Evolutionary conservation across 345 rosid species (phyloP).

Genomic region (Arabidopsis arenosa): DNA sequence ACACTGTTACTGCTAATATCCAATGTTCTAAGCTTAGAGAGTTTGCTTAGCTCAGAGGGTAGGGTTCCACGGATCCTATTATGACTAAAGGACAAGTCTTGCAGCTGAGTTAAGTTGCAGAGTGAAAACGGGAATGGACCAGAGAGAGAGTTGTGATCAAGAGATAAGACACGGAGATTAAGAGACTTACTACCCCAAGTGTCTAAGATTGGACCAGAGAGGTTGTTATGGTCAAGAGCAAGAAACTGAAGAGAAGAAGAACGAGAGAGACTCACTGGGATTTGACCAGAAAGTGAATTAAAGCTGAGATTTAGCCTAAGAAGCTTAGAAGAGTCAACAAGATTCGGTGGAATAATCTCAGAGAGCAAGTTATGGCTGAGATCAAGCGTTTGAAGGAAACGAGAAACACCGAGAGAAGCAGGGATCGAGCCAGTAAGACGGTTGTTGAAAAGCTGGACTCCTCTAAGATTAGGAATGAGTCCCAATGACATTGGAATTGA

Average conservation of each 20-base stretch:
- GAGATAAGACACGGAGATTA: slow-evolving; percentile 47
- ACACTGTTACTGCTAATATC: slow-evolving; percentile 64
- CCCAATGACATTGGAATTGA: slow-evolving; percentile 64
- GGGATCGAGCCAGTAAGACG: slow-evolving; percentile 83
- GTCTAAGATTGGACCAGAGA: slow-evolving; percentile 59
- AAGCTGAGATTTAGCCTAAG: slow-evolving; percentile 66
- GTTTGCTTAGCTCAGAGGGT: slow-evolving; percentile 56
- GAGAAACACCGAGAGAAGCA: slow-evolving; percentile 70
- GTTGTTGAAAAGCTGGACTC: slow-evolving; percentile 88
- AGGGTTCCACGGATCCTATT: slow-evolving; percentile 63
- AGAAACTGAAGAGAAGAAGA: slow-evolving; percentile 60
- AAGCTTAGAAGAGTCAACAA: slow-evolving; percentile 74
- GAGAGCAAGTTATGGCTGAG: slow-evolving; percentile 68
- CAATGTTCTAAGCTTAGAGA: slow-evolving; percentile 64
- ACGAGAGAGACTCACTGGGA: slow-evolving; percentile 55
- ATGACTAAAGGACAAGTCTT: slow-evolving; percentile 59
- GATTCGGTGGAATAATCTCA: slow-evolving; percentile 61
- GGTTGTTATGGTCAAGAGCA: slow-evolving; percentile 63
- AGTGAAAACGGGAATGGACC: slow-evolving; percentile 67
- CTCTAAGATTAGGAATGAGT: slow-evolving; percentile 79
- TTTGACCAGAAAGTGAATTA: slow-evolving; percentile 60
- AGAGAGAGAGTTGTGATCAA: slow-evolving; percentile 54
- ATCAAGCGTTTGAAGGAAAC: slow-evolving; percentile 74
- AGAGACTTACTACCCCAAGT: slow-evolving; percentile 50
- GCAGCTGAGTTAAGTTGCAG: slow-evolving; percentile 54